Conservation (phyloP, 768 basidiomycete species). For the Russula virescens region DNA sequence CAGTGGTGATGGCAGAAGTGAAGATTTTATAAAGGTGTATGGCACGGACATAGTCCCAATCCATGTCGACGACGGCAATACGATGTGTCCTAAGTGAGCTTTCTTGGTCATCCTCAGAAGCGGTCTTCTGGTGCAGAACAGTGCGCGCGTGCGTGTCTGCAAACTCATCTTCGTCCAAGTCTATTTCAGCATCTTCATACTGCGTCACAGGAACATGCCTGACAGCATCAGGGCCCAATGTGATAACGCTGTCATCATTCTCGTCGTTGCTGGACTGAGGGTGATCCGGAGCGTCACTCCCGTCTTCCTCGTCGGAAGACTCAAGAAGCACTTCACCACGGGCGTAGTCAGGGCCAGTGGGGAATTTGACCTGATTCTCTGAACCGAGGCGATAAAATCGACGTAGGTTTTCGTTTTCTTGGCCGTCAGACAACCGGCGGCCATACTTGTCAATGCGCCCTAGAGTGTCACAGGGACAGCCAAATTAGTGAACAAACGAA, state of each 20-base stretch:
- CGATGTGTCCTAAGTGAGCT: conserved; percentile 52
- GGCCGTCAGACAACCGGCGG: conserved; percentile 56
- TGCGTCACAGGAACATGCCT: conserved; percentile 38
- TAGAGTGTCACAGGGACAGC: conserved; percentile 14
- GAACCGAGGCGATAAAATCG: conserved; percentile 73
- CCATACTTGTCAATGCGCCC: conserved; percentile 86
- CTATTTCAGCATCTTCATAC: conserved; percentile 51
- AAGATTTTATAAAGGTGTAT: conserved; percentile 88
- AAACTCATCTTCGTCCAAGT: conserved; percentile 73
- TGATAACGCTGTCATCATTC: conserved; percentile 45
- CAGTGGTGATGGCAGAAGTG: conserved; percentile 72
- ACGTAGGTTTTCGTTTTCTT: conserved; percentile 69
- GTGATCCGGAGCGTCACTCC: conserved; percentile 25
- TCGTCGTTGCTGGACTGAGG: conserved; percentile 35
- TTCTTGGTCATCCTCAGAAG: conserved; percentile 33
- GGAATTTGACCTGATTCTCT: conserved; percentile 36
- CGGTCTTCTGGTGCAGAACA: conserved; percentile 46
- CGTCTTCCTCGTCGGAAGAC: conserved; percentile 76
- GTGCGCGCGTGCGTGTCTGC: conserved; percentile 73
- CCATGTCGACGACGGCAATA: conserved; percentile 89
- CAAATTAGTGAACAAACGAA: conserved; percentile 12
- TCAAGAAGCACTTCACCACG: conserved; percentile 84
- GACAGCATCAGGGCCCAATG: conserved; percentile 44
- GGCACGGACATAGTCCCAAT: conserved; percentile 96
- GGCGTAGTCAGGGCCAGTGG: conserved; percentile 66